Base-by-base conservation (phyloP, 2,329 filamentous ascomycete genomes). In the Stemphylium beticola region DNA sequence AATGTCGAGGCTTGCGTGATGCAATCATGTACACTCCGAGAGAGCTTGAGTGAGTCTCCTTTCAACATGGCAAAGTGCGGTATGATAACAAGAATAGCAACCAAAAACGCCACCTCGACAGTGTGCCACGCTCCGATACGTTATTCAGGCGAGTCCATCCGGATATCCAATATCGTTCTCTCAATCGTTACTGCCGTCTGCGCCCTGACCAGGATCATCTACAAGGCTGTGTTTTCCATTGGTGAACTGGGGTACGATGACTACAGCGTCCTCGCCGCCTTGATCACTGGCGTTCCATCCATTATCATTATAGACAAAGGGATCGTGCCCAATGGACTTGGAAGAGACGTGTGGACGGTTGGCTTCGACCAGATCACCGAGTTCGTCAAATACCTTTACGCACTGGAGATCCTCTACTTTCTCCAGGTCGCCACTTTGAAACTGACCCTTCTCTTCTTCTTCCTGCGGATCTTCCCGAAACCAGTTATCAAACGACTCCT, bases 301-400 rank as follows among this genome's bases (percentile, higher is more conserved):
- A 64, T 69, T 9, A 43, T 72, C 22, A 53, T 74, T n/a, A 68
- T 62, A 36, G 65, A 68, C 29, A 49, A 51, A 14, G 61, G 48
- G 8, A 41, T 57, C 12, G 22, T 66, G 8, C 47, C 53, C 1
- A 66, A 66, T n/a, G 83, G 82, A 1, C 68, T 84, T 7, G 81
- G 82, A 6, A 74, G 65, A 15, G 82, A 85, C 42, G 74, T 83
- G 14, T 85, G 82, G 82, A 82, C 79, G 0, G 55, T 85, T 4
- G 55, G 71, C 0, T 66, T 74, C 0, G 64, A 74, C 0, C 60
- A 75, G 14, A 76, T 85, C 40, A 80, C 77, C 24, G 64, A 66
- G 0, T 81, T 85, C 24, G 66, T 75, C 29, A 52, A 58, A 39
- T 64, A 58, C 39, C 67, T 74, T 42, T 76, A 73, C 58, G 57